Conservation (phyloP, 768 basidiomycete genomes). For the Phlebiopsis gigantea region DNA sequence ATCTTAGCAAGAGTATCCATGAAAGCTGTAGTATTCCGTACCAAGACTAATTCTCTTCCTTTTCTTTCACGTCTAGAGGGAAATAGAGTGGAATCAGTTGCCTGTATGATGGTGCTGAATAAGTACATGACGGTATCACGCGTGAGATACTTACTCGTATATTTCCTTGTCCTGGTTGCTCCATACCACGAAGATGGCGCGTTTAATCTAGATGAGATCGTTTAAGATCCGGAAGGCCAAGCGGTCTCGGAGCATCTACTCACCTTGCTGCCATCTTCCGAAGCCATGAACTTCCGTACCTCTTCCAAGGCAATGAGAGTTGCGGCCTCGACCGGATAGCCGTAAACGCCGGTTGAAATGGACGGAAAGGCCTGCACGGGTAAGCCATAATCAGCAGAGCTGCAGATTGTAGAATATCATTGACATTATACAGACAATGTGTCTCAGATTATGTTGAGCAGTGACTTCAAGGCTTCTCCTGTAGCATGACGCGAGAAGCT, state of each 20-base stretch:
- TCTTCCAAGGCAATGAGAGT: slow-evolving; percentile 63
- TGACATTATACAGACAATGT: slow-evolving; percentile 53
- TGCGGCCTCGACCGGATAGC: slow-evolving; percentile 71
- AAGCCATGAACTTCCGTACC: slow-evolving; percentile 53
- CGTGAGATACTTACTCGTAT: slow-evolving; percentile 50
- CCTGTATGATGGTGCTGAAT: slow-evolving; percentile 28
- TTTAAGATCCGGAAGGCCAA: not conserved
- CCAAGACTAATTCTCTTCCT: not conserved
- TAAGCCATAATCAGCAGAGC: not conserved
- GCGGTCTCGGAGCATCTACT: not conserved
- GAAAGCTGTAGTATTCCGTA: not conserved
- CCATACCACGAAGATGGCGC: slow-evolving; percentile 74
- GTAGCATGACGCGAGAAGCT: slow-evolving; percentile 66
- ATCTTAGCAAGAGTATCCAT: too few species aligned
- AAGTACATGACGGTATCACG: not conserved
- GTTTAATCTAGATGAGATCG: slow-evolving; percentile 41
- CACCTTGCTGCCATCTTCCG: slow-evolving; percentile 38
- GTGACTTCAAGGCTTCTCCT: slow-evolving; percentile 57
- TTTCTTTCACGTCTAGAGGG: slow-evolving; percentile 29
- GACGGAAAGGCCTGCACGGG: slow-evolving; percentile 65
- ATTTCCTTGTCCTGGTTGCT: slow-evolving; percentile 54
- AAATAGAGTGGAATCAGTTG: slow-evolving; percentile 61
- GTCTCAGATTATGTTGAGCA: slow-evolving; percentile 49
- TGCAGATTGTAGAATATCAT: not conserved
- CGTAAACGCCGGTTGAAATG: slow-evolving; percentile 75